These are phyloP conservation scores for Pichia kudriavzevii DNA, from an alignment of 1,139 yeast genomes.

Conservation along the genomic window DNA sequence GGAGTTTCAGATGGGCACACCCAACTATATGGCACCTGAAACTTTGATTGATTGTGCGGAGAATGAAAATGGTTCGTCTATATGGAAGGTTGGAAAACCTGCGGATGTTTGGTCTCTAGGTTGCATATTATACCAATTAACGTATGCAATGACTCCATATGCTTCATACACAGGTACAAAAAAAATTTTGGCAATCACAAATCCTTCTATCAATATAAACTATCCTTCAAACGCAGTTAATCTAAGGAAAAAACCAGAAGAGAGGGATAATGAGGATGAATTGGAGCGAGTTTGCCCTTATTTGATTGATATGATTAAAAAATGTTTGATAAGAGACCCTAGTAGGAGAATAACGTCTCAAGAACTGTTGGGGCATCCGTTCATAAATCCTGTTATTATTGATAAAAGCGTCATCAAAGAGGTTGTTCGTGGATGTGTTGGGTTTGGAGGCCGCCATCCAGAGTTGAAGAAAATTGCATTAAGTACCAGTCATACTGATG, in stretches of 20 bases:
- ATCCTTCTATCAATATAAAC: conserved; percentile 71
- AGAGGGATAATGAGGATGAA: conserved; percentile 14
- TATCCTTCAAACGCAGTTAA: conserved; percentile 37
- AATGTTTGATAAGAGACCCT: conserved; percentile 72
- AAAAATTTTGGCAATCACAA: conserved; percentile 76
- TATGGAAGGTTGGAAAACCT: conserved; percentile 88
- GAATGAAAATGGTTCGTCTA: conserved; percentile 22
- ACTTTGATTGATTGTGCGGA: conserved; percentile 59
- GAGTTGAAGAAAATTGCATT: conserved; percentile 27
- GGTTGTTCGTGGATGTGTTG: conserved; percentile 67
- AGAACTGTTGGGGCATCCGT: conserved; percentile 49
- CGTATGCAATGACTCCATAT: conserved; percentile 89
- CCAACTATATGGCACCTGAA: conserved; percentile 98
- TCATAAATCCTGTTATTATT: conserved; percentile 69
- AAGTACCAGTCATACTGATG: conserved; percentile 2
- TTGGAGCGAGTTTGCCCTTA: conserved; percentile 21
- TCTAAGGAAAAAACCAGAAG: conserved; percentile 23
- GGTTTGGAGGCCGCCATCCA: conserved; percentile 48
- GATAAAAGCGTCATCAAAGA: conserved; percentile 61
- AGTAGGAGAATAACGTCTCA: conserved; percentile 57
- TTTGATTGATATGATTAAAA: conserved; percentile 63
- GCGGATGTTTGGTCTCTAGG: conserved; percentile 99
- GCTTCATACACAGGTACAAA: conserved; percentile 74
- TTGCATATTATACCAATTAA: conserved; percentile 91
- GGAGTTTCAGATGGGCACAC: conserved; percentile 90